Percentiles rank a stretch among this genome's conserved stretches.
These are phyloP conservation scores for Dactylellina sp. DNA, from an alignment of 2,329 filamentous ascomycete species.

Conservation along the genomic window DNA sequence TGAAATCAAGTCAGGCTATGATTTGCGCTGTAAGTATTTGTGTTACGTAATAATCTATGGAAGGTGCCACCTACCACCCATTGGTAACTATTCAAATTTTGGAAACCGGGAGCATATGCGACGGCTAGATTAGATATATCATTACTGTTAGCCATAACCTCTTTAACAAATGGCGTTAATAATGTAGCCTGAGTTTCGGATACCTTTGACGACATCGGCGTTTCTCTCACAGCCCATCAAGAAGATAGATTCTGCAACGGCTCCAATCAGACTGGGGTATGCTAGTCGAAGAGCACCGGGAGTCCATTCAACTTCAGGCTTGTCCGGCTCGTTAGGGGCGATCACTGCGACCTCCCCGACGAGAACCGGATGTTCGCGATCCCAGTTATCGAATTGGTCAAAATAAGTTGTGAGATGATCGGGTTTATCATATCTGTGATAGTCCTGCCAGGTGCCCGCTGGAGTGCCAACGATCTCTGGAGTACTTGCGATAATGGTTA, in stretches of 20 bases:
- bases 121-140: conserved; percentile 3
- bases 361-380: conserved; percentile 62
- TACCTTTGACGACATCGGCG: conserved; percentile 70
- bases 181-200: conserved; percentile 64
- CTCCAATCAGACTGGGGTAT: conserved; percentile 71
- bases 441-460: conserved; percentile 66
- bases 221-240: conserved; percentile 76
- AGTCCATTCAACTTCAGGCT: conserved; percentile 63
- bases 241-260: conserved; percentile 74
- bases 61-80: conserved; percentile 22
- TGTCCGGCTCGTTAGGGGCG: conserved; percentile 66
- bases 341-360: conserved; percentile 69
- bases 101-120: conserved; percentile 38
- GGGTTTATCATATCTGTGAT: conserved; percentile 69
- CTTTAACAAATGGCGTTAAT: not conserved
- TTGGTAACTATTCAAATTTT: conserved; percentile 33
- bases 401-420: conserved; percentile 68
- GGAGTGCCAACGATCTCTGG: conserved; percentile 61
- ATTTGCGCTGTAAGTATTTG: not conserved
- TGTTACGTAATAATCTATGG: not conserved
- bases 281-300: conserved; percentile 66
- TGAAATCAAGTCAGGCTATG: conserved; percentile 24
- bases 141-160: not conserved
- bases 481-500: conserved; percentile 69
- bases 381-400: conserved; percentile 69